phyloP scores from a whole-genome alignment of 2,329 filamentous ascomycete genomes.

The Tolypocladium album region DNA sequence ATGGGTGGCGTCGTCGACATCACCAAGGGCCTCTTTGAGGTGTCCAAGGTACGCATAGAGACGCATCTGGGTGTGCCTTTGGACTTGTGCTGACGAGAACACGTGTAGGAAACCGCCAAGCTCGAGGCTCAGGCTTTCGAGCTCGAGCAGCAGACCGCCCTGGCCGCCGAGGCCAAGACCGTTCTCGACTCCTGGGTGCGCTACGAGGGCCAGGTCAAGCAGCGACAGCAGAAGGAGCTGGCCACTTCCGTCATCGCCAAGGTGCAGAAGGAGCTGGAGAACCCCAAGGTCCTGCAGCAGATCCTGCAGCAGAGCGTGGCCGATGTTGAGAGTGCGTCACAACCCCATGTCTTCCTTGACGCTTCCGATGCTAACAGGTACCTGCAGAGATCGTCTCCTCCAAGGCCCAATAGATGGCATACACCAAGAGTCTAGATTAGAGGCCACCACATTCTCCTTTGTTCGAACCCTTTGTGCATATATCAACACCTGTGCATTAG shows the following conservation, averaged over 20 bases:
- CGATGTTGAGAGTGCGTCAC: conserved; percentile 78
- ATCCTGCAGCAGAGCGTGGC: conserved; percentile 94
- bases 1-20: conserved; percentile 90
- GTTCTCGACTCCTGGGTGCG: conserved; percentile 98
- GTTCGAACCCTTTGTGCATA: conserved; percentile 42
- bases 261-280: conserved; percentile 98
- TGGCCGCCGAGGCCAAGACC: conserved; percentile 85
- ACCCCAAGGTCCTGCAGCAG: conserved; percentile 93
- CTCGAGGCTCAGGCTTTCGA: conserved; percentile 95
- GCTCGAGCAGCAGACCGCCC: conserved; percentile 89
- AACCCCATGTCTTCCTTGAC: background rate
- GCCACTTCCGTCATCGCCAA: conserved; percentile 89
- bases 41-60: conserved; percentile 71
- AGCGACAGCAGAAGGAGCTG: conserved; percentile 94
- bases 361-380: conserved; percentile 19
- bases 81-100: background rate
- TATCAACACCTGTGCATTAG: conserved; percentile 51
- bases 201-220: conserved; percentile 98
- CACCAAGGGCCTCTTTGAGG: conserved; percentile 93
- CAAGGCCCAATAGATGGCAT: conserved; percentile 50
- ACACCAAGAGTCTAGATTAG: conserved; percentile 22
- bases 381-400: conserved; percentile 47
- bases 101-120: conserved; percentile 76
- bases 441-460: conserved; percentile 37
- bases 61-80: background rate